Percentiles rank a stretch among this genome's conserved stretches.
Conservation (phyloP, 1,284 basidiomycete species). For the Ganoderma boninense region DNA sequence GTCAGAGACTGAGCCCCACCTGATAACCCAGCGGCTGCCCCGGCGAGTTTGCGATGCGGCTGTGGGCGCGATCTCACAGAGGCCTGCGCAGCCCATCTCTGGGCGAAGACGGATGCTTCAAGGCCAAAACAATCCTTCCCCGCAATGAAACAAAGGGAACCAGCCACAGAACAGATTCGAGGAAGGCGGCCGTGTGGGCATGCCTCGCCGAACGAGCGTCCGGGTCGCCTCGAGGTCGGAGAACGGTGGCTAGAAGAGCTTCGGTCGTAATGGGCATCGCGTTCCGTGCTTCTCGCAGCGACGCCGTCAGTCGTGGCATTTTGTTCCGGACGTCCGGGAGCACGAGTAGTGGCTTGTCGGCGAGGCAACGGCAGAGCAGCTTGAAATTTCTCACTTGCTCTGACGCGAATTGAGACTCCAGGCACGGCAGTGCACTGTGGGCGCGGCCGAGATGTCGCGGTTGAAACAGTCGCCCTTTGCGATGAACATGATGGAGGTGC, state of each 20-base stretch:
- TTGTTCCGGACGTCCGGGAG: neutral
- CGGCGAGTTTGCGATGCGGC: neutral
- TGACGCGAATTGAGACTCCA: neutral
- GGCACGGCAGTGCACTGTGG: neutral
- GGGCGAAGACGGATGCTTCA: neutral
- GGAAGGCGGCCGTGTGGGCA: neutral
- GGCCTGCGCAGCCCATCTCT: neutral
- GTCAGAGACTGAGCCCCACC: neutral
- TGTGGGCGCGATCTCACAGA: neutral
- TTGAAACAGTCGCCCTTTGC: neutral
- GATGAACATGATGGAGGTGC: neutral
- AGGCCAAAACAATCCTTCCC: neutral
- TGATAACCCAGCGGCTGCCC: neutral
- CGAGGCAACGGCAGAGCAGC: neutral
- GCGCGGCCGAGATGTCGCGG: neutral
- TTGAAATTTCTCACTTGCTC: neutral
- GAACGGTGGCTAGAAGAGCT: no score
- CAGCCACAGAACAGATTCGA: neutral
- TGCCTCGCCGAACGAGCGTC: neutral
- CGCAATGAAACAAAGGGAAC: neutral
- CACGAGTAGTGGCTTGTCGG: neutral
- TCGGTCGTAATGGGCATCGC: neutral
- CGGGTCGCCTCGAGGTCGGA: neutral
- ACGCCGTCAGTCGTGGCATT: neutral
- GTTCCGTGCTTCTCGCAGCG: neutral